Base-by-base conservation (phyloP, 139 green algal genomes). In the Chlorella sp. region DNA sequence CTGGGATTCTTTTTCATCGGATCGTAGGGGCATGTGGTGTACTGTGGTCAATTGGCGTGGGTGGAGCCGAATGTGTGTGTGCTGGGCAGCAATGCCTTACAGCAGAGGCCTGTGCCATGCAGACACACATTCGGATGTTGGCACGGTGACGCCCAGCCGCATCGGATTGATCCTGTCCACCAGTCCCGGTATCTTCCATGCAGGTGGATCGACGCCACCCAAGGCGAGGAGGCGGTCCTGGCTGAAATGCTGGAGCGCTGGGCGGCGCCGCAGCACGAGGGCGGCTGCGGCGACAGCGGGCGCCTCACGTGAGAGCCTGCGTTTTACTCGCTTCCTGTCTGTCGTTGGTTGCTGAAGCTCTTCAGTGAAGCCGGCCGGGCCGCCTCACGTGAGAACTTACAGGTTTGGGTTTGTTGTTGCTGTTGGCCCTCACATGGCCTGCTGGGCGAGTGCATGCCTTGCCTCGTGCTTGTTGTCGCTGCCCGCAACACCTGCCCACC, bases 141-240 rank as follows among this genome's bases (percentile, higher is more conserved):
- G 9, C 26, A 20, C 62, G 16, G 28, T 11, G 28, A 34, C 62
- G 14, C n/a, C 65, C 34, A 28, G 64, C 32, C 30, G 69, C 65
- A 41, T 32, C 65, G 41, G 5, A 6, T 24, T 26, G 11, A 7
- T 28, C 2, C 16, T 73, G 67, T 34, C 67, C 19, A 5, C 20
- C 24, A 6, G 36, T n/a, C 40, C 0, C 24, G 24, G 17, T 14
- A 2, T n/a, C 26, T 36, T 16, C 67, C 67, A 2, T 43, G 56
- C 81, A 86, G 81, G 72, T 86, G 81, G 81, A 79, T 95, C n/a
- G 89, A 94, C 43, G 90, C 84, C 58, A 85, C 65, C 0, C 40
- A 81, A 38, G 73, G 62, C 16, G 80, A 82, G 6, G 85, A 90
- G 9, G 83, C 91, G 11, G 83, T 92, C 1, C 80, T 92, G 6